Evolutionary conservation across 768 basidiomycete genomes (phyloP), one percentile per base, ranked within the genome.

Genomic region (Termitomyces sp.): DNA sequence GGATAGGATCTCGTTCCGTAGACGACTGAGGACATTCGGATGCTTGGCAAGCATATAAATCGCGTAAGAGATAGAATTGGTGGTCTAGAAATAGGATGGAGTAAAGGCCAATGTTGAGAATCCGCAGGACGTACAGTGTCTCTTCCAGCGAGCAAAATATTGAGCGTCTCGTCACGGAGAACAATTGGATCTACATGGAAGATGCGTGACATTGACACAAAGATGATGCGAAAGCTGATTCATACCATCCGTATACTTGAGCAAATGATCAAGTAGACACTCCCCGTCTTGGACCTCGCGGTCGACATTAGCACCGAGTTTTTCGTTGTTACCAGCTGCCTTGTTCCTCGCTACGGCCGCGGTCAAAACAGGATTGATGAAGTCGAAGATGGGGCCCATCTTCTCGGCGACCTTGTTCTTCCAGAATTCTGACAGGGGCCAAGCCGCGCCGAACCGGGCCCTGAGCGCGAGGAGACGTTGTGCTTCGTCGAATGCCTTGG

Each of bases 361-460:
- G 40, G 64, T 50, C 56, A 86, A 47, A 45, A 87, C 79, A 1
- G 81, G 81, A 39, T 82, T 74, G 39, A 87, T 73, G 62, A 82
- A 84, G 3, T 63, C 71, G 45, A 78, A 70, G 16, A 86, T 74
- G 13, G 79, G 70, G 32, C 66, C 64, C 76, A 81, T 78, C 45
- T 76, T 74, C 54, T 70, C 66, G 56, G 68, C 68, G 16, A 79
- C 72, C 36, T 67, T 70, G 64, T 85, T 81, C 31, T 64, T 58
- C 73, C 73, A 77, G 50, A 86, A 76, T 62, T 88, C 85, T 1
- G 61, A 61, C 20, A 84, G 61, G 15, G 78, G 77, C 82, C 82
- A 84, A 2, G 68, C 54, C 22, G 43, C 57, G 3, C 77, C 77
- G 16, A 70, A 67, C 3, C 73, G 66, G 6, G 65, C 53, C 4